Conservation (phyloP, 1,139 yeast species). For the Yamadazyma diddensiae region DNA sequence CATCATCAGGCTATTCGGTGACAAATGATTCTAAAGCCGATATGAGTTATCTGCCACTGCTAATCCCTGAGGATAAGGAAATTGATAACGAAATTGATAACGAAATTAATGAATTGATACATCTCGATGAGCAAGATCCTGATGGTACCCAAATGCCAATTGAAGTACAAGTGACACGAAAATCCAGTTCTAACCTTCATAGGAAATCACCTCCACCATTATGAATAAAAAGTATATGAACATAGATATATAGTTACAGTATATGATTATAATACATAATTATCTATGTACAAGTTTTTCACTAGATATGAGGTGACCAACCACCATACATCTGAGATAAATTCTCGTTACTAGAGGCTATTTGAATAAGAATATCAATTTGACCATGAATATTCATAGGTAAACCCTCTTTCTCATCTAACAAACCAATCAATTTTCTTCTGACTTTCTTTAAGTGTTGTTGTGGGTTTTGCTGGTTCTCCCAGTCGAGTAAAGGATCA, state of each 20-base stretch:
- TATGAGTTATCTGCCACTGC: too few relatives aligned
- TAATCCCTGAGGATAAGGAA: too few relatives aligned
- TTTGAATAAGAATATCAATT: slow-evolving; percentile 83
- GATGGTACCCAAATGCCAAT: slow-evolving; percentile 1
- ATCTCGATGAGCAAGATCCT: slow-evolving; percentile 4
- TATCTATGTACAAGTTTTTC: not conserved
- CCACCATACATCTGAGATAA: slow-evolving; percentile 90
- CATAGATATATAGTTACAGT: not conserved
- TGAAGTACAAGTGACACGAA: too few relatives aligned
- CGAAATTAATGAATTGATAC: slow-evolving; percentile 7
- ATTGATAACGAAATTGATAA: too few relatives aligned
- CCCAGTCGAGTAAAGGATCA: slow-evolving; percentile 85
- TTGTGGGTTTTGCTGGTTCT: slow-evolving; percentile 48
- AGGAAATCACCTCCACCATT: slow-evolving; percentile 17
- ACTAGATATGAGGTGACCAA: slow-evolving; percentile 70
- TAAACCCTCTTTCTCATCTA: slow-evolving; percentile 76
- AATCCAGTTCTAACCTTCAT: slow-evolving; percentile 12
- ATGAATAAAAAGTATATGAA: not conserved
- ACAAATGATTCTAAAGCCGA: too few relatives aligned
- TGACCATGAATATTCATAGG: slow-evolving; percentile 92
- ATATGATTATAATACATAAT: not conserved
- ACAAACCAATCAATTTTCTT: slow-evolving; percentile 75
- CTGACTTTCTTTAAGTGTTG: slow-evolving; percentile 74
- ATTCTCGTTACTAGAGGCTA: slow-evolving; percentile 71
- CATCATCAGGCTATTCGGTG: too few relatives aligned